Evolutionary conservation across 1,139 yeast genomes (phyloP).

Genomic region (Protomyces inouyei): DNA sequence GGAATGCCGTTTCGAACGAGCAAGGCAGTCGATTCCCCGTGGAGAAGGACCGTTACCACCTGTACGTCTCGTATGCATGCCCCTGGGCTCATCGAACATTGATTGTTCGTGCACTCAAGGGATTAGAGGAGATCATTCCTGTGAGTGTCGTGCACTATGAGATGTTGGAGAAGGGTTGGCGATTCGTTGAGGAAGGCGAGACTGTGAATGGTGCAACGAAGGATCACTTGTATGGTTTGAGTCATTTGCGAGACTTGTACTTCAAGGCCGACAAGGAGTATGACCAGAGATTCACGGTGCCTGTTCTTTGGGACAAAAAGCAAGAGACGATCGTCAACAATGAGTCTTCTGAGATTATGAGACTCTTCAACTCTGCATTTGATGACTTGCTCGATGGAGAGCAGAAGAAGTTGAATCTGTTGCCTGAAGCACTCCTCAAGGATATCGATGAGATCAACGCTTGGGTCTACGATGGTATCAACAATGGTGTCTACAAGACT

Average conservation of each 20-base stretch:
- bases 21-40: constrained; percentile 63
- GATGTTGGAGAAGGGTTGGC: constrained; percentile 48
- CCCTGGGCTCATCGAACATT: constrained; percentile 95
- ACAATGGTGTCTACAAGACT: constrained; percentile 64
- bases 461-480: constrained; percentile 78
- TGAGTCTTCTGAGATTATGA: constrained; percentile 81
- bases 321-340: constrained; percentile 77
- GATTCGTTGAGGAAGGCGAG: constrained; percentile 51
- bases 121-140: constrained; percentile 52
- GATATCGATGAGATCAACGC: constrained; percentile 71
- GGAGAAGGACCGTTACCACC: constrained; percentile 75
- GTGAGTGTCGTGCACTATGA: constrained; percentile 34
- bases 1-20: constrained; percentile 52
- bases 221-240: constrained; percentile 61
- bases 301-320: constrained; percentile 87
- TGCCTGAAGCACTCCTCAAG: constrained; percentile 52
- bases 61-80: constrained; percentile 82
- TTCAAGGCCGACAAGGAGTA: constrained; percentile 71
- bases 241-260: constrained; percentile 65
- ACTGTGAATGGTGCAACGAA: constrained; percentile 55
- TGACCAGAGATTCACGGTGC: constrained; percentile 81
- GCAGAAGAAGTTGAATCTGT: constrained; percentile 53
- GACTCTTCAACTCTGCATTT: constrained; percentile 74
- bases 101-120: constrained; percentile 72
- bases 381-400: constrained; percentile 49